Evolutionary conservation across 495 filamentous ascomycete species (phyloP), one percentile per base, ranked within the genome.

Genomic region (Lepraria neglecta): DNA sequence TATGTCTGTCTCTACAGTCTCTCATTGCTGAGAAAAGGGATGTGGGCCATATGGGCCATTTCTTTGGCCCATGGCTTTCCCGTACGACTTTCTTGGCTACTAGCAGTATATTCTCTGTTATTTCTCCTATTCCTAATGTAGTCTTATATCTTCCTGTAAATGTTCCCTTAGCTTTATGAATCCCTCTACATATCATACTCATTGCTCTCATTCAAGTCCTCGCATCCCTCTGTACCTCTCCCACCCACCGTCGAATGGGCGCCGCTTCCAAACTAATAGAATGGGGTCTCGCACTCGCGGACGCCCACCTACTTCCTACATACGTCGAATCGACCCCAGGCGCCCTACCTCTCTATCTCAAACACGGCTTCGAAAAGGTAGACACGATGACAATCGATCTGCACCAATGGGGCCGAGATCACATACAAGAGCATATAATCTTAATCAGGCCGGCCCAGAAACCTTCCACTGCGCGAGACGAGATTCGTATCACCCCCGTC

Each of bases 251-350:
- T 42, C 67, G 66, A 24, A 52, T 65, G n/a, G 73, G 69, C 15
- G 63, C 67, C 19, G 72, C 68, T 35, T 66, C 65, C n/a, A 48
- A 64, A 28, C 62, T 74, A 14, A 53, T 73, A 43, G 56, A 62
- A 53, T 71, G 65, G 68, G 72, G 68, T 14, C 56, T 70, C 5
- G 27, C 40, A 21, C 14, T 46, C 4, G 56, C 56, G 3, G 56
- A 59, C 56, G 44, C 27, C 21, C 56, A 46, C 2, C 5, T 5
- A 14, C 56, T 59, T 19, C 56, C 44, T 5, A 14, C 42, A 5
- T 59, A 59, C 28, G 24, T 59, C 27, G 56, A 59, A 7, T 46
- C 56, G 11, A 59, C 56, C n/a, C 42, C 56, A 0, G 30, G 27
- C 3, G 56, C 40, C n/a, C 56, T 59, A 0, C 19, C 0, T 3